Evolutionary conservation across 495 filamentous ascomycete genomes (phyloP).

Genomic region (Penicillium roqueforti): DNA sequence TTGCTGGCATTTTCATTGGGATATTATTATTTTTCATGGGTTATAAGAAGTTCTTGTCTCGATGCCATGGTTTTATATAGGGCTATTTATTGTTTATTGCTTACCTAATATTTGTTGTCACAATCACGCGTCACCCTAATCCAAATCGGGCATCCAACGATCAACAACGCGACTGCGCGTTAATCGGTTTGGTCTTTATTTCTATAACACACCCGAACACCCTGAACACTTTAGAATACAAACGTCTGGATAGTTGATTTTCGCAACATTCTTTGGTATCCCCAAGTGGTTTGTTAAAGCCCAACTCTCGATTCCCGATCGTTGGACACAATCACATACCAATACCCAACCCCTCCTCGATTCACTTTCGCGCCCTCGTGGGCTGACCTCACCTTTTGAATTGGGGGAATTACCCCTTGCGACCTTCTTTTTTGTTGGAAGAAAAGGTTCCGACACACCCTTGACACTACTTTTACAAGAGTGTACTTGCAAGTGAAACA

Average conservation of each 20-base stretch:
- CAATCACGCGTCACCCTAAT: conserved; percentile 29
- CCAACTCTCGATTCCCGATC: background rate
- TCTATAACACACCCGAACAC: background rate
- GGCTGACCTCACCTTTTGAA: conserved; percentile 14
- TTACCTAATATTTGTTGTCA: conserved; percentile 33
- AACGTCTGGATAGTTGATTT: background rate
- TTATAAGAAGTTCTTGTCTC: too few relatives aligned
- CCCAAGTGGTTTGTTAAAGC: conserved; percentile 2
- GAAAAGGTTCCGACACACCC: background rate
- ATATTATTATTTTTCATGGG: too few relatives aligned
- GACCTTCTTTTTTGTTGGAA: conserved; percentile 14
- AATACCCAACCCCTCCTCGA: conserved; percentile 6
- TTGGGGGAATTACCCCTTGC: conserved; percentile 28
- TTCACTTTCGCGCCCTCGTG: conserved; percentile 17
- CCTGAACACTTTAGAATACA: background rate
- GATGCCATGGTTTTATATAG: too few relatives aligned
- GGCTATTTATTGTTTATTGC: background rate
- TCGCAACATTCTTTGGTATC: conserved; percentile 15
- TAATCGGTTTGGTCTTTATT: conserved; percentile 16
- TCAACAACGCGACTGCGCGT: conserved; percentile 35
- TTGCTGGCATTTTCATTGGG: too few relatives aligned
- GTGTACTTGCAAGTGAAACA: background rate
- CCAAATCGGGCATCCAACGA: conserved; percentile 20
- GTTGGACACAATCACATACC: background rate
- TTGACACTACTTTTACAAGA: background rate